Percentiles rank a stretch among this genome's conserved stretches.
Evolutionary conservation across 768 basidiomycete genomes (phyloP).

Genomic region (Tulasnella sp.): DNA sequence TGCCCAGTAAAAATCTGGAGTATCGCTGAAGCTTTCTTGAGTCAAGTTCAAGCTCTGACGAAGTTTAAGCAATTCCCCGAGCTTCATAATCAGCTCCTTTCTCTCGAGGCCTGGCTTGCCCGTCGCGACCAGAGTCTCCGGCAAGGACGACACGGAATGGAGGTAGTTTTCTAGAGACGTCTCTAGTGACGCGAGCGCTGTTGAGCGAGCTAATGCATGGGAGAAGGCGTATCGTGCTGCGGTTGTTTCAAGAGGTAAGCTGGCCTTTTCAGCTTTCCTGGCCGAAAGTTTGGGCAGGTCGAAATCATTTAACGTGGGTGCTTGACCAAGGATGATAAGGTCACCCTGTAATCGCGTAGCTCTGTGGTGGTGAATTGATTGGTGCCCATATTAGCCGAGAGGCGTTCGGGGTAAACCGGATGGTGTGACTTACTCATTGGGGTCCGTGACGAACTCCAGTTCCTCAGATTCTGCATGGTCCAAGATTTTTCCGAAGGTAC

Average conservation of each 20-base stretch:
- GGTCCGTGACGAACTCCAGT: slow-evolving; percentile 90
- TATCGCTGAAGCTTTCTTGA: slow-evolving; percentile 84
- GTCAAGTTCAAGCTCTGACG: slow-evolving; percentile 91
- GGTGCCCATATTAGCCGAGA: neutral
- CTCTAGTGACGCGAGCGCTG: slow-evolving; percentile 85
- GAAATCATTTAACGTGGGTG: slow-evolving; percentile 57
- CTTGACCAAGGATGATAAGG: slow-evolving; percentile 82
- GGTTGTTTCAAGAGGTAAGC: slow-evolving; percentile 69
- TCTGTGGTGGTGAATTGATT: slow-evolving; percentile 49
- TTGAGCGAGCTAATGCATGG: slow-evolving; percentile 87
- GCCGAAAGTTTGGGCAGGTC: slow-evolving; percentile 46
- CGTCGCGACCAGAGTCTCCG: slow-evolving; percentile 71
- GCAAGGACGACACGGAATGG: slow-evolving; percentile 77
- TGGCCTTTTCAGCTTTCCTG: slow-evolving; percentile 35
- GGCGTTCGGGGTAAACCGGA: neutral
- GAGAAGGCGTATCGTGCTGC: slow-evolving; percentile 90
- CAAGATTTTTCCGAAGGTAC: slow-evolving; percentile 63
- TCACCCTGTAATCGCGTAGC: slow-evolving; percentile 88
- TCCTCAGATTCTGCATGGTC: slow-evolving; percentile 82
- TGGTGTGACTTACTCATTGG: slow-evolving; percentile 66
- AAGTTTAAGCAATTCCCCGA: slow-evolving; percentile 90
- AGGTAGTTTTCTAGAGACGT: slow-evolving; percentile 81
- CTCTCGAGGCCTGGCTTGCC: slow-evolving; percentile 84
- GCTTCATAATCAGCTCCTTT: slow-evolving; percentile 84
- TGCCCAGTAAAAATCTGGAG: slow-evolving; percentile 92